Evolutionary conservation across 306 rosid species (phyloP).

Genomic region (Medicago lupulina): DNA sequence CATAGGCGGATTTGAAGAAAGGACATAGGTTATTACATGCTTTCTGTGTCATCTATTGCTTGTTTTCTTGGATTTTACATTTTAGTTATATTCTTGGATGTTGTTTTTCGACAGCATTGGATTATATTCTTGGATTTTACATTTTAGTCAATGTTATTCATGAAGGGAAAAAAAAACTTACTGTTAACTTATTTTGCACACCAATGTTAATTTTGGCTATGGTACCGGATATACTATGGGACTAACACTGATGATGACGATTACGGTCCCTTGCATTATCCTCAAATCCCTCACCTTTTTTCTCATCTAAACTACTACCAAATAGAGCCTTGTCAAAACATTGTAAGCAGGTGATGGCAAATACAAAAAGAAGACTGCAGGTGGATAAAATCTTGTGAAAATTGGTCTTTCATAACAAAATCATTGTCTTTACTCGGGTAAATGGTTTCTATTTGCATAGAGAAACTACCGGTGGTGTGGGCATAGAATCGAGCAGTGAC

Average conservation of each 20-base stretch:
- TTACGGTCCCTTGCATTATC: too few relatives aligned
- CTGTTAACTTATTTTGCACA: not conserved
- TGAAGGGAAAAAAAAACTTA: not conserved
- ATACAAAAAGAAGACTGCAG: not conserved
- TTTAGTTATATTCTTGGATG: conserved; percentile 26
- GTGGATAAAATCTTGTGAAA: not conserved
- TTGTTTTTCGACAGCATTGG: conserved; percentile 34
- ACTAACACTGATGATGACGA: not conserved
- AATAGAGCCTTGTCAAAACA: not conserved
- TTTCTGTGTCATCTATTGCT: not conserved
- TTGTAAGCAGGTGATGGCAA: not conserved
- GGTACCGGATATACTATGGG: not conserved
- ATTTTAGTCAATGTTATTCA: not conserved
- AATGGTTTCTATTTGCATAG: not conserved
- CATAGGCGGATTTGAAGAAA: conserved; percentile 24
- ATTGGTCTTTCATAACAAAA: not conserved
- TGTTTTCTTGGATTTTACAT: conserved; percentile 5
- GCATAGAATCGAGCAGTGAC: not conserved
- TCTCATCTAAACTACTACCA: too few relatives aligned
- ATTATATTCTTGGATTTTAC: not conserved
- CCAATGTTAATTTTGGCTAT: not conserved
- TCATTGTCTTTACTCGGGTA: not conserved
- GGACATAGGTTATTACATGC: conserved; percentile 18
- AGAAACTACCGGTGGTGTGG: not conserved
- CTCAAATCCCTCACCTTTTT: too few relatives aligned